Evolutionary conservation across 164 flowering plant species (phyloP).

Genomic region (Hamamelis virginiana): DNA sequence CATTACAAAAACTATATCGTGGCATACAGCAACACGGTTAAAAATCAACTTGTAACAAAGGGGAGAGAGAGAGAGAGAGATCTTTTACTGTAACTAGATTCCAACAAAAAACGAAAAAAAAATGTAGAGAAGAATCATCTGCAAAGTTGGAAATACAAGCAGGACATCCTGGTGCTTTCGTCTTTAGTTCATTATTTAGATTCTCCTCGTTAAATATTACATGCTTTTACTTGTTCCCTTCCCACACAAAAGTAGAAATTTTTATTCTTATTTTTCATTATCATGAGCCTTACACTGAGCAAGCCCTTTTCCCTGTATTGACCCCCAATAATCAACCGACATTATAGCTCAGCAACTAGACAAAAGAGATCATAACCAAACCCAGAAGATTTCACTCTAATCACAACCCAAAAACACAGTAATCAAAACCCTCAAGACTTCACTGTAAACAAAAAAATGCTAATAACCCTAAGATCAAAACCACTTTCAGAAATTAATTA

Average conservation of each 20-base stretch:
- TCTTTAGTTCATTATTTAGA: slow-evolving; percentile 6
- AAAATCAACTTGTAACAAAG: not conserved
- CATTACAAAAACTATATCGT: not conserved
- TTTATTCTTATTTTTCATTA: not conserved
- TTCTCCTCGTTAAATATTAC: not conserved
- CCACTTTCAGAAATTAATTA: not conserved
- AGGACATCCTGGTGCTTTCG: not conserved
- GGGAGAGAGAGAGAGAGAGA: not conserved
- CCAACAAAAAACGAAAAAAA: not conserved
- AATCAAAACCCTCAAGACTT: too few relatives aligned
- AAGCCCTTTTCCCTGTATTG: not conserved
- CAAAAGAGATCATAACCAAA: not conserved
- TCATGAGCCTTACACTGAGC: not conserved
- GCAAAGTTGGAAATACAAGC: slow-evolving; percentile 1
- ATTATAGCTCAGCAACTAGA: not conserved
- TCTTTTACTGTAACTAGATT: not conserved
- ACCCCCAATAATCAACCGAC: too few relatives aligned
- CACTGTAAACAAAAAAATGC: not conserved
- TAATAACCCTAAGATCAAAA: slow-evolving; percentile 1
- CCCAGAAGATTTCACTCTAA: not conserved
- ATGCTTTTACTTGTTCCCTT: not conserved
- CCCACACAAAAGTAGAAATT: not conserved
- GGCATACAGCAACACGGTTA: not conserved
- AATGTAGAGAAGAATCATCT: not conserved
- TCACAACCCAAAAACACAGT: not conserved